These are phyloP conservation scores for Cladosporium sp. DNA, from an alignment of 2,329 filamentous ascomycete genomes.

Conservation along the genomic window DNA sequence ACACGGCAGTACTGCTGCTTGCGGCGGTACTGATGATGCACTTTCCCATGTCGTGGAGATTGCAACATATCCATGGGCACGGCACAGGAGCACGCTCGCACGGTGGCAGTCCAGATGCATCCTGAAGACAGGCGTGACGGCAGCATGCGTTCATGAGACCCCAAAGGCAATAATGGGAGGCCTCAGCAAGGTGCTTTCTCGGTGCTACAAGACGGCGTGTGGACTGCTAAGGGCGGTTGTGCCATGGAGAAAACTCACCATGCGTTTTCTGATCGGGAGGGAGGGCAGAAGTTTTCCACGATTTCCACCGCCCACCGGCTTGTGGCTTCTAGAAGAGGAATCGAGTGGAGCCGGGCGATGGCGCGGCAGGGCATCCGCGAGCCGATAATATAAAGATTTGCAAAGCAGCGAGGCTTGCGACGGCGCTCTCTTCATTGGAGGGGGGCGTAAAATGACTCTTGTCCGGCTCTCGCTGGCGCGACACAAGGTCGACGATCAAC, in stretches of 20 bases:
- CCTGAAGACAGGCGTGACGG: conserved; percentile 10
- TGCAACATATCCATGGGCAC: background rate
- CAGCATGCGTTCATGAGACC: background rate
- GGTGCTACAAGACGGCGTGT: background rate
- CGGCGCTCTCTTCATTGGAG: background rate
- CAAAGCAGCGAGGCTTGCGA: background rate
- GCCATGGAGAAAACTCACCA: conserved; percentile 1
- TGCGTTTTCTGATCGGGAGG: background rate
- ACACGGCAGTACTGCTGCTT: background rate
- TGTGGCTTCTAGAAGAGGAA: conserved; percentile 12
- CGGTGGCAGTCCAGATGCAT: background rate
- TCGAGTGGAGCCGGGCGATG: background rate
- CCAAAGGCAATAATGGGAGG: background rate
- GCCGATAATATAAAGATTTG: conserved; percentile 8
- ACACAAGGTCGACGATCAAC: conserved; percentile 1
- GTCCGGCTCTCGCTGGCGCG: conserved; percentile 14
- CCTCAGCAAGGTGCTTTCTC: conserved; percentile 17
- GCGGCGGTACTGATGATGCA: background rate
- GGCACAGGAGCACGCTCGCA: conserved; percentile 1
- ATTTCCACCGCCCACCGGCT: background rate
- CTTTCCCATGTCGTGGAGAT: background rate
- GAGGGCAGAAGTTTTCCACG: background rate
- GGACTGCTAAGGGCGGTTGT: conserved; percentile 8
- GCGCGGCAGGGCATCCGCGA: conserved; percentile 15
- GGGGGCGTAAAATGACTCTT: conserved; percentile 1